Conservation (phyloP, 2,329 filamentous ascomycete genomes). For the Aspergillus nomiae region DNA sequence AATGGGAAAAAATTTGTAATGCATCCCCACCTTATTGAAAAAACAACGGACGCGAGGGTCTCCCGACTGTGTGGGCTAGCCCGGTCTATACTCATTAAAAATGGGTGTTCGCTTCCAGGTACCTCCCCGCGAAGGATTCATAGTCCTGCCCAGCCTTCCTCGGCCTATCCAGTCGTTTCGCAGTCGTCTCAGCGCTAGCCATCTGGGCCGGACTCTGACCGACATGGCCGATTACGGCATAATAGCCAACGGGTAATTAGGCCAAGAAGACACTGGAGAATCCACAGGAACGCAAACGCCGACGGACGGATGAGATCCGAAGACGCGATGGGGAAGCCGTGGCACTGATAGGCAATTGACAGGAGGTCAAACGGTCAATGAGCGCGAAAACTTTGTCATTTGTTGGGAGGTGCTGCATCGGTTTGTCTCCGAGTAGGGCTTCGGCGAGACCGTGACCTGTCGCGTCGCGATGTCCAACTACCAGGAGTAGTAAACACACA, state of each 20-base stretch:
- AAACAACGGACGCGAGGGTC: not conserved
- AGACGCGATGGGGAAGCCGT: not conserved
- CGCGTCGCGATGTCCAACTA: not conserved
- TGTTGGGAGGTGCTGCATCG: not conserved
- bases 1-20: not conserved
- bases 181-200: not conserved
- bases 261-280: too few relatives aligned
- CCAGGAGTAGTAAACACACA: too few relatives aligned
- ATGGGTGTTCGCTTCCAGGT: not conserved
- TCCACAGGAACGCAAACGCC: not conserved
- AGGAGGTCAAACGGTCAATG: not conserved
- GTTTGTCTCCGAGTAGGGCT: not conserved
- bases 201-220: not conserved
- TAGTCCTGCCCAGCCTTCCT: not conserved
- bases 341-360: not conserved
- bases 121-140: not conserved
- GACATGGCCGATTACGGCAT: not conserved
- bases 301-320: not conserved
- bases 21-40: not conserved
- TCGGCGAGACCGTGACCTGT: not conserved
- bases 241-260: not conserved
- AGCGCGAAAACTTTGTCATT: not conserved
- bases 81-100: not conserved
- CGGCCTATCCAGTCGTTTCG: not conserved
- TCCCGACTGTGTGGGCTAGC: not conserved